Percentiles rank a stretch among this genome's conserved stretches.
Evolutionary conservation across 2,329 filamentous ascomycete species (phyloP).

Genomic region (Fusarium kyushuense): DNA sequence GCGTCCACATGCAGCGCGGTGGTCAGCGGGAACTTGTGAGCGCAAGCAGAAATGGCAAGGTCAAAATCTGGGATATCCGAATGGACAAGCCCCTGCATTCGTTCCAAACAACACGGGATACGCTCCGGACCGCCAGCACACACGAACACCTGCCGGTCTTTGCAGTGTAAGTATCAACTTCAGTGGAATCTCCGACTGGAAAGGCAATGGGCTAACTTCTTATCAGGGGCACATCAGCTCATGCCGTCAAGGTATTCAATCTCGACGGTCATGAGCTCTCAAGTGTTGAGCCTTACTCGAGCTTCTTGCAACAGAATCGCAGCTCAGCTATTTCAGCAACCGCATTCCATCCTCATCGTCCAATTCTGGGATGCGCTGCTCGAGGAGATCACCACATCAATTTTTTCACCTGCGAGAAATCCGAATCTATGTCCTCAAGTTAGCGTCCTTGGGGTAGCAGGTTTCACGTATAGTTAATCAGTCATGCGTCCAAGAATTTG

Average conservation of each 20-base stretch:
- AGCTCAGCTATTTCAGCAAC: slow-evolving; percentile 87
- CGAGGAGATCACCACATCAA: slow-evolving; percentile 92
- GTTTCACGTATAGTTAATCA: slow-evolving; percentile 29
- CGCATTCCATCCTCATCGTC: slow-evolving; percentile 94
- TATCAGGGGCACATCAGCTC: slow-evolving; percentile 83
- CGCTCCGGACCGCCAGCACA: slow-evolving; percentile 86
- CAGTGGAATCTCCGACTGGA: slow-evolving; percentile 1
- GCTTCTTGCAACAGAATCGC: slow-evolving; percentile 84
- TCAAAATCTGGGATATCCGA: slow-evolving; percentile 95
- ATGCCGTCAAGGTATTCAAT: slow-evolving; percentile 93
- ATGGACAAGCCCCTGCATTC: slow-evolving; percentile 82
- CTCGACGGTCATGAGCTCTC: slow-evolving; percentile 84
- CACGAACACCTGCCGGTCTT: slow-evolving; percentile 98
- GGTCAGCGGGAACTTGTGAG: slow-evolving; percentile 91
- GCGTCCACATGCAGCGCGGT: slow-evolving; percentile 95
- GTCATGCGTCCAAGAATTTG: slow-evolving; percentile 6
- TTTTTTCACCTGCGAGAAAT: slow-evolving; percentile 78
- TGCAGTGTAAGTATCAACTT: slow-evolving; percentile 75
- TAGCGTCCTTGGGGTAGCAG: slow-evolving; percentile 45
- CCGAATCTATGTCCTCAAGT: slow-evolving; percentile 51
- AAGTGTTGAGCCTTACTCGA: slow-evolving; percentile 88
- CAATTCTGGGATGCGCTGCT: slow-evolving; percentile 89
- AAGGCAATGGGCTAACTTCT: slow-evolving; percentile 45
- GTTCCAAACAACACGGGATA: slow-evolving; percentile 80
- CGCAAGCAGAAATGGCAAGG: slow-evolving; percentile 90